Evolutionary conservation across 2,329 filamentous ascomycete genomes (phyloP).

Genomic region (Apiospora arundinis): DNA sequence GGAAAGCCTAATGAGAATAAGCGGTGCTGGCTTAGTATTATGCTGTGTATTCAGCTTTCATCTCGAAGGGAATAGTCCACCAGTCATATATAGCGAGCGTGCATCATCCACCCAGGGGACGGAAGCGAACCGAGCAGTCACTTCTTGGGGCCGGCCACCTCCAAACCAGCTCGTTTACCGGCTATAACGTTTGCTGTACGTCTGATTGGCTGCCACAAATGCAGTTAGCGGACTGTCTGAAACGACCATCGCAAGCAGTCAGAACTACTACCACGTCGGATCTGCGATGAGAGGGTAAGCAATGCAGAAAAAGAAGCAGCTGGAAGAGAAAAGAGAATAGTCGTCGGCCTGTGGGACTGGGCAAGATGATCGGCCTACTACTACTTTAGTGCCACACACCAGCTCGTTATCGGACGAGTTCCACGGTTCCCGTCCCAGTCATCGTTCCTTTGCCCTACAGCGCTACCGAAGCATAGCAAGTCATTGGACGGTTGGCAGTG

Average conservation of each 20-base stretch:
- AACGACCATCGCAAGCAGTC: conserved; percentile 9
- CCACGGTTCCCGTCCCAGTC: conserved; percentile 2
- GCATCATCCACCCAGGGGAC: neutral
- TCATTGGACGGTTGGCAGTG: conserved; percentile 4
- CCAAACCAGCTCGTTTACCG: conserved; percentile 1
- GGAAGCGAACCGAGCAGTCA: conserved; percentile 9
- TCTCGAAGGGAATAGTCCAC: neutral
- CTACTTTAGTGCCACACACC: conserved; percentile 2
- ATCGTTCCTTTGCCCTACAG: neutral
- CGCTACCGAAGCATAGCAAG: neutral
- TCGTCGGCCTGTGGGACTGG: conserved; percentile 1
- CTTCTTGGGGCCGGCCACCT: neutral
- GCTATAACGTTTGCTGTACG: conserved; percentile 11
- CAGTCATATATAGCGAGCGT: neutral
- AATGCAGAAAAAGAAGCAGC: conserved; percentile 6
- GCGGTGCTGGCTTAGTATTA: neutral
- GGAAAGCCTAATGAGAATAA: neutral
- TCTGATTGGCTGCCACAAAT: neutral
- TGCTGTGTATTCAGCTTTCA: conserved; percentile 5
- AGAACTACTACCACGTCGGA: neutral
- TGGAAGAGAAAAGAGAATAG: neutral
- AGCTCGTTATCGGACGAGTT: conserved; percentile 1
- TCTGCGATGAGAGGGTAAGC: neutral
- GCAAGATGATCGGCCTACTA: neutral
- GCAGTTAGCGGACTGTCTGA: conserved; percentile 1